Evolutionary conservation across 148 eudicot species (phyloP).

Genomic region (Rhododendron ovatum): DNA sequence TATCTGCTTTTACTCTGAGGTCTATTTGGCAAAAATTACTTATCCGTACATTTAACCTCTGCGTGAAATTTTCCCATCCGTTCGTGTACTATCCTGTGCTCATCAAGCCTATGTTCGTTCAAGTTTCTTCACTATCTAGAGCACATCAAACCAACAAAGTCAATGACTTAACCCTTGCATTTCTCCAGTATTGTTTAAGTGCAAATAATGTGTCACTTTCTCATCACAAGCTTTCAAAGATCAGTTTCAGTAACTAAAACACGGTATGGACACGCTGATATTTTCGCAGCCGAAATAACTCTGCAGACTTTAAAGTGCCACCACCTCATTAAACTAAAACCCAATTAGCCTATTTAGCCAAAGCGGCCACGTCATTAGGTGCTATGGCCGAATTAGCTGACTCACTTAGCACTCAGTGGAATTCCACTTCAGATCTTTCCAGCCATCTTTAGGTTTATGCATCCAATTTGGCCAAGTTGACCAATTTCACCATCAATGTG

Average conservation of each 20-base stretch:
- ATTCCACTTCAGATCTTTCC: slow-evolving; percentile 1
- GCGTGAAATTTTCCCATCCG: not conserved
- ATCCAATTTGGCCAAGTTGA: slow-evolving; percentile 46
- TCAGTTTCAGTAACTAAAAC: not conserved
- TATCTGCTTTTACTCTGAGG: not conserved
- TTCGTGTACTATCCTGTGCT: not conserved
- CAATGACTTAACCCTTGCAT: not conserved
- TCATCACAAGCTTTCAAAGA: not conserved
- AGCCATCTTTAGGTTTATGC: slow-evolving; percentile 10
- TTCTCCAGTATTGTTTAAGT: not conserved
- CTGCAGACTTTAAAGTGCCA: not conserved
- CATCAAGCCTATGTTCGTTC: not conserved
- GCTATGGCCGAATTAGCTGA: slow-evolving; percentile 39
- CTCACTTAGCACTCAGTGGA: slow-evolving; percentile 17
- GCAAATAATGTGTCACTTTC: not conserved
- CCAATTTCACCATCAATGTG: slow-evolving; percentile 28
- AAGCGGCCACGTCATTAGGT: slow-evolving; percentile 27
- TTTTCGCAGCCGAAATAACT: not conserved
- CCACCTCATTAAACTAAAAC: slow-evolving; percentile 26
- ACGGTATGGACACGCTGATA: not conserved
- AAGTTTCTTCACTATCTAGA: not conserved
- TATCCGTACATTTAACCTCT: not conserved
- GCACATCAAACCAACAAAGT: not conserved
- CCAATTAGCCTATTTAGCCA: not conserved
- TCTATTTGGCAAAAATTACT: not conserved